A percentile compares a stretch with the other conserved stretches of the same genome.
phyloP scores from a whole-genome alignment of 352 stramenopile genomes.

The Pseudoperonospora humuli region DNA sequence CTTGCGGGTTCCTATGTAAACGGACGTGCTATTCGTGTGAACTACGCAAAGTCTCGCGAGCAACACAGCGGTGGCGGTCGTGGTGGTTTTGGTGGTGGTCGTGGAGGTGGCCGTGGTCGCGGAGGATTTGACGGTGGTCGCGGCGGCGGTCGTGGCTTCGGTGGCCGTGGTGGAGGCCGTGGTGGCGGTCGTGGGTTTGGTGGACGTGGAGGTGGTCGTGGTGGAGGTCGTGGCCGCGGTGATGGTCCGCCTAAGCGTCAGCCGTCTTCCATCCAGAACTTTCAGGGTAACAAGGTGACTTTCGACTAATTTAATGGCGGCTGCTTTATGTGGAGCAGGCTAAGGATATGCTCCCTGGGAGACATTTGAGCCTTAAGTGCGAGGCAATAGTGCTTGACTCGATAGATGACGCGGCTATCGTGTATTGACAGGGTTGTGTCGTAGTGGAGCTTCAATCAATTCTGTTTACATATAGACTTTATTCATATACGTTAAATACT shows the following conservation, averaged over 20 bases:
- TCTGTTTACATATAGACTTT: constrained; percentile 33
- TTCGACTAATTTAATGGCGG: constrained; percentile 88
- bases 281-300: constrained; percentile 94
- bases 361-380: constrained; percentile 13
- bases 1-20: constrained; percentile 89
- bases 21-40: constrained; percentile 91
- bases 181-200: constrained; percentile 38
- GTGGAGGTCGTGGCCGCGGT: constrained; percentile 53
- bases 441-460: constrained; percentile 28
- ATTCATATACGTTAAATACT: not conserved
- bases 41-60: constrained; percentile 87
- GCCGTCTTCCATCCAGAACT: constrained; percentile 88
- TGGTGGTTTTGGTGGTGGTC: constrained; percentile 44
- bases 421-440: constrained; percentile 31
- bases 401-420: constrained; percentile 16
- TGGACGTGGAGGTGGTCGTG: constrained; percentile 46
- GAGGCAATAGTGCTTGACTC: constrained; percentile 17
- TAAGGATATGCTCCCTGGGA: constrained; percentile 17
- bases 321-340: constrained; percentile 3
- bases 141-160: constrained; percentile 35
- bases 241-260: constrained; percentile 80
- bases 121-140: constrained; percentile 40
- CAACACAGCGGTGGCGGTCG: constrained; percentile 22
- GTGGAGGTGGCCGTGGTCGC: constrained; percentile 48
- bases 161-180: constrained; percentile 55